phyloP scores from a whole-genome alignment of 306 rosid genomes.

The Malus sylvestris region DNA sequence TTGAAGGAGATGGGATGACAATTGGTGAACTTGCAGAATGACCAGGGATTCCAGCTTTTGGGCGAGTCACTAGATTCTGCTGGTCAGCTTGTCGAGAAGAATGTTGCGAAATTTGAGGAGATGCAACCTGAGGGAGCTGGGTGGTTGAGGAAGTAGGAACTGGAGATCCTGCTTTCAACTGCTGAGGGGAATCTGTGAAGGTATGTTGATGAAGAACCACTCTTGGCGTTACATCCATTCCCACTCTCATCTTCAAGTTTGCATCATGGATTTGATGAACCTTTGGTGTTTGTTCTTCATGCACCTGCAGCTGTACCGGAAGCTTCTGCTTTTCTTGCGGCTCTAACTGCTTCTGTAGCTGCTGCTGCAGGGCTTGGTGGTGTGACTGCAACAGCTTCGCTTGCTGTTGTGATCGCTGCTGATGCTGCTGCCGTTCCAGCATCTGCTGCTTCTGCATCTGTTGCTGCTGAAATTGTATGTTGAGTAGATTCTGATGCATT shows the following conservation, averaged over 20 bases:
- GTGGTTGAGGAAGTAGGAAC: constrained; percentile 66
- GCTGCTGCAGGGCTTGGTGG: constrained; percentile 40
- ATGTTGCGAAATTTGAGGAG: constrained; percentile 73
- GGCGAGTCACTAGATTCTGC: constrained; percentile 44
- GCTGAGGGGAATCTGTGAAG: constrained; percentile 55
- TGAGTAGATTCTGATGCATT: constrained; percentile 28
- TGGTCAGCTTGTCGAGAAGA: constrained; percentile 87
- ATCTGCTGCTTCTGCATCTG: constrained; percentile 36
- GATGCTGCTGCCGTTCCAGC: no score
- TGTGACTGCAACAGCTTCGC: no score
- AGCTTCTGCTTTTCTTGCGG: no score
- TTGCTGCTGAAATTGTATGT: constrained; percentile 46
- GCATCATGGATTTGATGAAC: constrained; percentile 63
- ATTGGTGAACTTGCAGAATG: constrained; percentile 75
- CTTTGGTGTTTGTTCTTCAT: constrained; percentile 62
- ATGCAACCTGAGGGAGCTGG: constrained; percentile 58
- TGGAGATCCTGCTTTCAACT: constrained; percentile 51
- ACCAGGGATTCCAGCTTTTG: constrained; percentile 67
- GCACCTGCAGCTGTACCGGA: constrained; percentile 48
- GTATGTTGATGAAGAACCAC: constrained; percentile 53
- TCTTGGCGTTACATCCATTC: constrained; percentile 51
- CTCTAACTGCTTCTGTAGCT: constrained; percentile 45
- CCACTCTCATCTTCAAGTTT: constrained; percentile 54
- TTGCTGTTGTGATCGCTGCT: no score
- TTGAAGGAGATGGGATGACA: constrained; percentile 75